Evolutionary conservation across 148 eudicot species (phyloP).

Genomic region (Hydrangea macrophylla): DNA sequence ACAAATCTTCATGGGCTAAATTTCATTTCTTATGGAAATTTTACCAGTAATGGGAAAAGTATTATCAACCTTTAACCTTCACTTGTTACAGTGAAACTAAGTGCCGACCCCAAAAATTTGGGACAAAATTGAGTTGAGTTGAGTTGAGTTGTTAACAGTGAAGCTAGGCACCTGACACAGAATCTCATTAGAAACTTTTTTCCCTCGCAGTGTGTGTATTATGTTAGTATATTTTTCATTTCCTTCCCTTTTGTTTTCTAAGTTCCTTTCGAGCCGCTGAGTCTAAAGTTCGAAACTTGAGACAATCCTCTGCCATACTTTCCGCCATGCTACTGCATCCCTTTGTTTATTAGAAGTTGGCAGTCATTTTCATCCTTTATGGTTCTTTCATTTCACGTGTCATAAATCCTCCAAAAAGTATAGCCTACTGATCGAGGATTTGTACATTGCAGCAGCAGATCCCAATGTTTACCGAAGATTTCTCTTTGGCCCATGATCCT

Average conservation of each 20-base stretch:
- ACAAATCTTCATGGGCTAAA: not conserved
- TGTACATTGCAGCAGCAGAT: constrained; percentile 16
- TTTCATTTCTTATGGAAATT: not conserved
- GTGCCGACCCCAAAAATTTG: too few species aligned
- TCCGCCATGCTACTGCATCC: not conserved
- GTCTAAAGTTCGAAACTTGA: not conserved
- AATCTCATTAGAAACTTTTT: too few species aligned
- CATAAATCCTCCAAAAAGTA: not conserved
- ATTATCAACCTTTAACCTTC: not conserved
- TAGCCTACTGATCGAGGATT: constrained; percentile 1
- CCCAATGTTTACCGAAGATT: not conserved
- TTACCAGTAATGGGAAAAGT: not conserved
- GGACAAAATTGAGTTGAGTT: too few species aligned
- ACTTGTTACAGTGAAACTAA: not conserved
- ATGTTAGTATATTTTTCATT: too few species aligned
- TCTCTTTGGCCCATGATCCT: not conserved
- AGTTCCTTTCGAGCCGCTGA: too few species aligned
- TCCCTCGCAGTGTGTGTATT: too few species aligned
- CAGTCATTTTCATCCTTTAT: not conserved
- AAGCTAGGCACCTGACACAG: too few species aligned
- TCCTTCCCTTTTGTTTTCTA: not conserved
- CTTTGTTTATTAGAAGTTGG: not conserved
- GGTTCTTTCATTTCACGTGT: not conserved
- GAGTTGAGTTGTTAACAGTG: too few species aligned
- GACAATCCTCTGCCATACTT: not conserved